Percentiles rank a stretch among this genome's conserved stretches.
Evolutionary conservation across 176 grass and related monocot genomes (phyloP).

Genomic region (Eleusine coracana): DNA sequence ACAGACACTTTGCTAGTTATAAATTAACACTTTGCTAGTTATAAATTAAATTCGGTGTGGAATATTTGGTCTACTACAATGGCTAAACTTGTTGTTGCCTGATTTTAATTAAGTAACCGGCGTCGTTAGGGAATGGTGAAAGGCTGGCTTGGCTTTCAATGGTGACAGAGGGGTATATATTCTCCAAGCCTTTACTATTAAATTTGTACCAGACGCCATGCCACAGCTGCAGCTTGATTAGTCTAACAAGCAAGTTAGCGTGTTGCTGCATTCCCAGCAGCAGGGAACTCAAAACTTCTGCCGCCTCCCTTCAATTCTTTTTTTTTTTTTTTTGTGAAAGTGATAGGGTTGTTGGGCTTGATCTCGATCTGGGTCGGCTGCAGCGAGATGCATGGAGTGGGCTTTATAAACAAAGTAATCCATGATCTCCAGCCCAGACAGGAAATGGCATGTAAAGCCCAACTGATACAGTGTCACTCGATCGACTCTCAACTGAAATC

Average conservation of each 20-base stretch:
- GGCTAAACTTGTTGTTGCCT: neutral
- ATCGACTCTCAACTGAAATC: no score
- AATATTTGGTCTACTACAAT: neutral
- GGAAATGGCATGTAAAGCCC: no score
- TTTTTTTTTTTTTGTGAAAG: no score
- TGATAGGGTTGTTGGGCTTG: no score
- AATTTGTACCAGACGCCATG: neutral
- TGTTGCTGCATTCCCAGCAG: constrained; percentile 7
- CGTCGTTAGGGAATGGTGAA: neutral
- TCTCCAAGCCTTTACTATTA: neutral
- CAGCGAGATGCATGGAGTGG: no score
- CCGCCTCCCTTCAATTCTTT: neutral
- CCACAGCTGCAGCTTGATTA: neutral
- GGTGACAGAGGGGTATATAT: neutral
- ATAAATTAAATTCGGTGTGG: neutral
- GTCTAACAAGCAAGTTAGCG: neutral
- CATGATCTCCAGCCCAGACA: no score
- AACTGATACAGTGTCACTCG: no score
- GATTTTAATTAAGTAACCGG: neutral
- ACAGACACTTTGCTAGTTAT: no score
- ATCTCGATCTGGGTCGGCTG: no score
- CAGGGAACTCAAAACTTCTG: neutral
- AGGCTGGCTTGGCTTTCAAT: neutral
- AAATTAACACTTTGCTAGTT: no score
- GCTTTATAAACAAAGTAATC: no score